Percentiles rank a stretch among this genome's conserved stretches.
phyloP scores from a whole-genome alignment of 768 basidiomycete species.

The Saitozyma podzolica region DNA sequence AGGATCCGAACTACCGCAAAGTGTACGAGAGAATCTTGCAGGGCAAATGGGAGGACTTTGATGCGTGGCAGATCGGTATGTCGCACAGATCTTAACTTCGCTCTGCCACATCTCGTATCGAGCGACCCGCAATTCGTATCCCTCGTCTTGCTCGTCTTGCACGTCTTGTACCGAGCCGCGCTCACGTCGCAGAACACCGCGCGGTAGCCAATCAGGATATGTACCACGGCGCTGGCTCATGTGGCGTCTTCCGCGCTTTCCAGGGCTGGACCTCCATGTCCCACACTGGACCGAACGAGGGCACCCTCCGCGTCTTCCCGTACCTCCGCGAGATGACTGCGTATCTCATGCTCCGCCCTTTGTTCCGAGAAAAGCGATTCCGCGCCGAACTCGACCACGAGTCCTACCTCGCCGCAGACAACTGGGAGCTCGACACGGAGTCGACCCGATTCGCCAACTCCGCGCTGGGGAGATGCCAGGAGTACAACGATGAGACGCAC shows the following conservation, averaged over 20 bases:
- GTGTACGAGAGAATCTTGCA: constrained; percentile 62
- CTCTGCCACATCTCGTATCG: not conserved
- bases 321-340: constrained; percentile 61
- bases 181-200: constrained; percentile 12
- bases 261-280: constrained; percentile 60
- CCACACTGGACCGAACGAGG: constrained; percentile 62
- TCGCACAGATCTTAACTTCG: not conserved
- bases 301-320: constrained; percentile 66
- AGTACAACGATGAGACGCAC: constrained; percentile 61
- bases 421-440: constrained; percentile 64
- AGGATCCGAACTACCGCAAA: constrained; percentile 36
- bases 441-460: constrained; percentile 62
- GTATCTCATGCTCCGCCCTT: constrained; percentile 66
- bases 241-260: constrained; percentile 54
- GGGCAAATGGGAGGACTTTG: constrained; percentile 43
- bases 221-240: constrained; percentile 58
- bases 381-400: constrained; percentile 10
- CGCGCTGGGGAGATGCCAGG: constrained; percentile 60
- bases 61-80: constrained; percentile 35
- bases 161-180: not conserved
- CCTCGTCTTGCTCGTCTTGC: not conserved
- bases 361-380: constrained; percentile 56
- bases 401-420: constrained; percentile 55
- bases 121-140: not conserved
- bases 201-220: constrained; percentile 63